Evolutionary conservation across 2,329 filamentous ascomycete genomes (phyloP).

Genomic region (Colletotrichum cereale): DNA sequence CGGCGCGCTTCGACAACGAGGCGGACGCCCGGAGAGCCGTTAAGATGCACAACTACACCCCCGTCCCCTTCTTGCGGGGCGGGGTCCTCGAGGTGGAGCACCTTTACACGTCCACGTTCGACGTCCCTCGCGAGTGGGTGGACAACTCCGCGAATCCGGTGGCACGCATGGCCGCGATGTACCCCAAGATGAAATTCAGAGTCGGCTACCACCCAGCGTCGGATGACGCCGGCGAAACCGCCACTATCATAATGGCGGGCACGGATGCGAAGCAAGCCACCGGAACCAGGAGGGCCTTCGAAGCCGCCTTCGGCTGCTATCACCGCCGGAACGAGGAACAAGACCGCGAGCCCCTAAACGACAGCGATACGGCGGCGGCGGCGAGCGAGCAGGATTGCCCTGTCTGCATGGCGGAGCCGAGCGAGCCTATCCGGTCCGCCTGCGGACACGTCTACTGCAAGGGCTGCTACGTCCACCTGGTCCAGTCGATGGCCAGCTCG

Average conservation of each 20-base stretch:
- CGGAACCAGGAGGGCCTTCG: neutral
- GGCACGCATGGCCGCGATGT: neutral
- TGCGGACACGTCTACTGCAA: constrained; percentile 9
- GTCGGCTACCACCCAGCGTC: neutral
- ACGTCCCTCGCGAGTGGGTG: neutral
- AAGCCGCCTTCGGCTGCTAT: fast-evolving
- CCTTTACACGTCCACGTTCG: neutral
- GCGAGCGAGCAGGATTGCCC: neutral
- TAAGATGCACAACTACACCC: neutral
- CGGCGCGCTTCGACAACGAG: neutral
- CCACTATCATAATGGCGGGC: neutral
- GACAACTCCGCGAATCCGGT: neutral
- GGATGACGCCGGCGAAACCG: no score
- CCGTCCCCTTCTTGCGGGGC: neutral
- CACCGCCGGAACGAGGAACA: fast-evolving
- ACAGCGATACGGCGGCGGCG: neutral
- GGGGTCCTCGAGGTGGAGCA: neutral
- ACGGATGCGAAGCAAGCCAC: no score
- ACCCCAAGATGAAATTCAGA: neutral
- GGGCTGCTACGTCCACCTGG: neutral
- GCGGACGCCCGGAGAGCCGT: neutral
- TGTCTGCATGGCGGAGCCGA: neutral
- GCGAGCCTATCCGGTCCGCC: neutral
- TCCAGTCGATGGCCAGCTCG: neutral
- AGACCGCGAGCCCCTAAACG: neutral